Base-by-base conservation (phyloP, 2,329 filamentous ascomycete genomes). In the Cytospora leucostoma region DNA sequence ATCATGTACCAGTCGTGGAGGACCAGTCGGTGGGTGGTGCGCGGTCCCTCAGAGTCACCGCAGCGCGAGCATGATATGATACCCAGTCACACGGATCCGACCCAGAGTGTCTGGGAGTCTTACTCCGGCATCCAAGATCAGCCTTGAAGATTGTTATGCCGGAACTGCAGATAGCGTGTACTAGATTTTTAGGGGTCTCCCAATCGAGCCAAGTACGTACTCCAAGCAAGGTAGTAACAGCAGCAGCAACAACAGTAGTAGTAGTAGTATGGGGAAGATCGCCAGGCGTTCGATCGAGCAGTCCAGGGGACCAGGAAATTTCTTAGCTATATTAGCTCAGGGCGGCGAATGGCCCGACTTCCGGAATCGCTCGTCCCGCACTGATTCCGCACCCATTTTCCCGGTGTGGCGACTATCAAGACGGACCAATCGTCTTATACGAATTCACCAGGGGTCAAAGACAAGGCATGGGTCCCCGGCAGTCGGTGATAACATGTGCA, bases 361-460 rank as follows among this genome's bases (percentile, higher is more conserved):
- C 44, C 15, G 33, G 38, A 50, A 59, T 21, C 3, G 32, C 27
- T 17, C 15, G 1, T 58, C 8, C 13, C 7, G 34, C 40, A 27
- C 27, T 27, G 2, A 27, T 27, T 27, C 27, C 27, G 27, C 27
- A 27, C 27, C 27, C 27, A 34, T 35, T 13, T n/a, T 37, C 12
- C 21, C 12, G 12, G n/a, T 13, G 54, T 21, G 27, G 7, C 27
- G 13, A 19, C 27, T 27, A 37, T 53, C 1, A 19, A 47, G 13
- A 55, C n/a, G 32, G 55, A 44, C 58, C 58, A 61, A 61, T 61
- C 38, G 47, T 55, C 58, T 61, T 61, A 61, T 38, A 61, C 32
- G 38, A 33, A 49, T 32, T 44, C 50, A 47, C 32, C 19, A 13
- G 49, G 33, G 33, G 21, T 51, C 3, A 17, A 3, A 6, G 1